Evolutionary conservation across 2,329 filamentous ascomycete genomes (phyloP).

Genomic region (Magnaporthiopsis rhizophila): DNA sequence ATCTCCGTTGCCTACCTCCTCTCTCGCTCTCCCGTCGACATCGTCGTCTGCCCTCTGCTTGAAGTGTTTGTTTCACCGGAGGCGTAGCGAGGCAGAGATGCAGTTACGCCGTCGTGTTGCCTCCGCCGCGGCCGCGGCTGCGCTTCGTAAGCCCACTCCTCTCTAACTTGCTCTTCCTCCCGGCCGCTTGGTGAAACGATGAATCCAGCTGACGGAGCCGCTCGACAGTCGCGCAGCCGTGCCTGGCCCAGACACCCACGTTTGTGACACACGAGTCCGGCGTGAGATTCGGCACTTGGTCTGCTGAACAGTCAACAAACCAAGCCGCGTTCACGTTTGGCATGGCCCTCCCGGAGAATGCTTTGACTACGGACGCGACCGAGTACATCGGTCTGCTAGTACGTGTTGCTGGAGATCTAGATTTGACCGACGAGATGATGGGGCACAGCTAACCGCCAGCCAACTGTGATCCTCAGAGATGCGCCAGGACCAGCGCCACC

Average conservation of each 20-base stretch:
- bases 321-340: constrained; percentile 31
- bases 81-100: background rate
- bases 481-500: constrained; percentile 33
- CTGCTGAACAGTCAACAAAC: background rate
- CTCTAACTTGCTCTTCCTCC: background rate
- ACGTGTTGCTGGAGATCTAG: constrained; percentile 12
- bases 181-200: background rate
- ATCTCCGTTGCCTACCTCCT: background rate
- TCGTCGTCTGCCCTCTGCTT: background rate
- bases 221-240: constrained; percentile 3
- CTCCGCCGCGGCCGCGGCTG: constrained; percentile 9
- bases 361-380: constrained; percentile 35
- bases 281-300: constrained; percentile 13
- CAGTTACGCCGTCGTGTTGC: constrained; percentile 8
- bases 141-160: constrained; percentile 8
- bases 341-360: constrained; percentile 43
- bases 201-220: background rate
- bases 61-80: background rate
- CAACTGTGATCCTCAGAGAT: constrained; percentile 29
- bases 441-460: background rate
- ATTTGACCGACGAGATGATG: background rate
- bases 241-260: constrained; percentile 9
- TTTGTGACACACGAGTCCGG: constrained; percentile 10
- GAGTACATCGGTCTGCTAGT: constrained; percentile 56
- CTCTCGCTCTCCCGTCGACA: background rate